Evolutionary conservation across 1,284 basidiomycete genomes (phyloP).

Genomic region (Melampsora americana): DNA sequence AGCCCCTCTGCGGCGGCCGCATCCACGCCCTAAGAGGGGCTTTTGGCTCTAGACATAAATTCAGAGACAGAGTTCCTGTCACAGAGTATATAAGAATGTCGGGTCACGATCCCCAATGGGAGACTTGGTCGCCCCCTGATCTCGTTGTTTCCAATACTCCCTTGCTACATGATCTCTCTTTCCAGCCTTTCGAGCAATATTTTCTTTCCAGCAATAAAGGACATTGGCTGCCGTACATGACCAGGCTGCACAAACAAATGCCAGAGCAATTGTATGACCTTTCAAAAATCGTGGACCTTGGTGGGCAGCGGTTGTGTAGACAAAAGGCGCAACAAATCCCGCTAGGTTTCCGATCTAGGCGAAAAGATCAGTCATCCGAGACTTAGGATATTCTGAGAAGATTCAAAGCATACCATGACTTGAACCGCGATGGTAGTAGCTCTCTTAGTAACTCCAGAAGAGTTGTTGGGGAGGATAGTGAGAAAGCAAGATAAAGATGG

Average conservation of each 20-base stretch:
- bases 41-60: too few relatives aligned
- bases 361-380: background rate
- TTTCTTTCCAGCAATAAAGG: constrained; percentile 49
- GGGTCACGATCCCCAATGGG: constrained; percentile 50
- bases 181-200: constrained; percentile 47
- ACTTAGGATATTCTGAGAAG: background rate
- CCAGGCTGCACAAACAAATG: constrained; percentile 32
- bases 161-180: constrained; percentile 47
- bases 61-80: background rate
- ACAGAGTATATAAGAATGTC: constrained; percentile 34
- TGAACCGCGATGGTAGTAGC: constrained; percentile 49
- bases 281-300: constrained; percentile 30
- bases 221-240: constrained; percentile 15
- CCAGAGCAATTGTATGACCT: constrained; percentile 29
- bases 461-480: constrained; percentile 49
- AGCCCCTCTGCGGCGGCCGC: too few relatives aligned
- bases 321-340: constrained; percentile 33
- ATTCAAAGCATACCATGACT: constrained; percentile 47
- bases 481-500: constrained; percentile 49
- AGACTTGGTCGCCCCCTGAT: constrained; percentile 47
- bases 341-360: constrained; percentile 34
- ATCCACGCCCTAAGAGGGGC: too few relatives aligned
- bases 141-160: constrained; percentile 47
- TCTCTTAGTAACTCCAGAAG: constrained; percentile 48
- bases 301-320: constrained; percentile 34